Evolutionary conservation across 257 asterid genomes (phyloP).

Genomic region (Haberlea rhodopensis): DNA sequence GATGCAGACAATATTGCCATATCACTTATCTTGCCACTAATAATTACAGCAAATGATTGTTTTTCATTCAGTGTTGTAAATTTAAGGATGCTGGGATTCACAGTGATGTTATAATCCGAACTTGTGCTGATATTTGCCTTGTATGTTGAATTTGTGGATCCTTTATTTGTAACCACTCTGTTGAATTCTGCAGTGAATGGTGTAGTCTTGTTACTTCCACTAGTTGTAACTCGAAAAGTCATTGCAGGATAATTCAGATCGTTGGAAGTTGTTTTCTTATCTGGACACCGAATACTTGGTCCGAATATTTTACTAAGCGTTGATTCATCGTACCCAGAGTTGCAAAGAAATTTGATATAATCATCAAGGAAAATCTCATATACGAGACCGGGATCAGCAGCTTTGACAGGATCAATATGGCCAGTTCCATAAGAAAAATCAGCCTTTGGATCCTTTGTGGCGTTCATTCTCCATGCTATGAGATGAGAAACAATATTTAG

Average conservation of each 20-base stretch:
- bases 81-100: conserved; percentile 17
- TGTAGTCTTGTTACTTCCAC: background rate
- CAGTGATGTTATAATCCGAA: background rate
- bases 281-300: conserved; percentile 8
- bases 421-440: background rate
- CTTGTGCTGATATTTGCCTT: conserved; percentile 14
- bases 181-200: conserved; percentile 13
- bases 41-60: conserved; percentile 13
- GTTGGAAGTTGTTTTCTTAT: background rate
- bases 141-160: conserved; percentile 21
- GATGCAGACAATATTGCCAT: background rate
- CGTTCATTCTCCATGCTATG: background rate
- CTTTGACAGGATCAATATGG: background rate
- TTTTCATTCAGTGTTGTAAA: conserved; percentile 18
- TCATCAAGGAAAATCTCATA: background rate
- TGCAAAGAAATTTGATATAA: background rate
- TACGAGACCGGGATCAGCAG: background rate
- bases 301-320: background rate
- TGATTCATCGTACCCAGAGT: background rate
- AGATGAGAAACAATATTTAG: background rate
- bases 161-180: conserved; percentile 26
- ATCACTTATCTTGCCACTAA: background rate
- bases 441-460: background rate
- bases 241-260: conserved; percentile 29
- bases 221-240: background rate